Conservation (phyloP, 2,329 filamentous ascomycete species). For the Fusarium dimerum region DNA sequence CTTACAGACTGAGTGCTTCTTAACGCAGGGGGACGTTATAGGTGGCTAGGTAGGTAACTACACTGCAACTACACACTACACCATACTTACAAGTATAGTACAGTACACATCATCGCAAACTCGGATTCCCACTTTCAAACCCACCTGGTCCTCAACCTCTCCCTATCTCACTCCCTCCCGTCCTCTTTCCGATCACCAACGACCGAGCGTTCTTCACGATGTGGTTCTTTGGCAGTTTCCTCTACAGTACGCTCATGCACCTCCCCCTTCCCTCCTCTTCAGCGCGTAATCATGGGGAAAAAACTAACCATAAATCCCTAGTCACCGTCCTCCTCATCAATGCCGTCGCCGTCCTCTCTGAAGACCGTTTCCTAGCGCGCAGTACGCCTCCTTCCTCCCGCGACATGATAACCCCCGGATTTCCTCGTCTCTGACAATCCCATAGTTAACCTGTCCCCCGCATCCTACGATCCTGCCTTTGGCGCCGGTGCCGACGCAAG, state of each 20-base stretch:
- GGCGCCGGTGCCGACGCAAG: slow-evolving; percentile 72
- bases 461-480: slow-evolving; percentile 74
- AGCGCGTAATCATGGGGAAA: not conserved
- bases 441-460: slow-evolving; percentile 72
- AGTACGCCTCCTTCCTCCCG: slow-evolving; percentile 41
- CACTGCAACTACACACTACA: slow-evolving; percentile 9
- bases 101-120: slow-evolving; percentile 22
- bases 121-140: slow-evolving; percentile 1
- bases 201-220: slow-evolving; percentile 42
- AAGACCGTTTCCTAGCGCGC: slow-evolving; percentile 85
- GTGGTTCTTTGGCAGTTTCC: slow-evolving; percentile 70
- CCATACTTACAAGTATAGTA: slow-evolving; percentile 8
- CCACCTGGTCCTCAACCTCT: slow-evolving; percentile 2
- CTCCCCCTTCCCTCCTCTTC: not conserved
- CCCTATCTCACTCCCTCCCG: not conserved
- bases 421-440: slow-evolving; percentile 11
- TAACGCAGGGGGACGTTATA: too few relatives aligned
- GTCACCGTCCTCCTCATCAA: slow-evolving; percentile 88
- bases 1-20: not conserved
- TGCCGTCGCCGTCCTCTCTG: slow-evolving; percentile 88
- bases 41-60: too few relatives aligned
- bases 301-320: slow-evolving; percentile 4
- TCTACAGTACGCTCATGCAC: slow-evolving; percentile 53
- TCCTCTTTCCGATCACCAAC: not conserved
- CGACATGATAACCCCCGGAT: not conserved